Percentiles rank a stretch among this genome's conserved stretches.
Conservation (phyloP, 768 basidiomycete genomes). For the Exidia glandulosa region DNA sequence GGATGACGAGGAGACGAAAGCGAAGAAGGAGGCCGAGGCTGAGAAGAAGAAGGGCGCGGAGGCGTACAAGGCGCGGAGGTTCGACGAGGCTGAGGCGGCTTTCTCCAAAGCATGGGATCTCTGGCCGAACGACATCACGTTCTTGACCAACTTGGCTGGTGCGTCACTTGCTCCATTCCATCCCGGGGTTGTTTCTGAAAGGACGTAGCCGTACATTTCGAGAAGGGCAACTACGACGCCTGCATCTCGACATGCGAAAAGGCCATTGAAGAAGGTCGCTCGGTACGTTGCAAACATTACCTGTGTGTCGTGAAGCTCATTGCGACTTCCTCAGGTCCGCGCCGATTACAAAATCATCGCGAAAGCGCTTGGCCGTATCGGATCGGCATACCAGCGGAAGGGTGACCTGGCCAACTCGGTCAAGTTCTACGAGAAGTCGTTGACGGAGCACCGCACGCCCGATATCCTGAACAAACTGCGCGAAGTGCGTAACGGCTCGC, state of each 20-base stretch:
- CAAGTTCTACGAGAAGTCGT: slow-evolving; percentile 87
- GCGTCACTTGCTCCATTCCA: slow-evolving; percentile 10
- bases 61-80: slow-evolving; percentile 79
- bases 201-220: slow-evolving; percentile 74
- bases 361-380: slow-evolving; percentile 86
- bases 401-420: slow-evolving; percentile 65
- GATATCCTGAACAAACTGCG: slow-evolving; percentile 86
- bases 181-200: slow-evolving; percentile 2
- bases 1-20: slow-evolving; percentile 57
- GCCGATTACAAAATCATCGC: slow-evolving; percentile 94
- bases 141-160: slow-evolving; percentile 86
- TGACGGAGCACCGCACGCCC: slow-evolving; percentile 94
- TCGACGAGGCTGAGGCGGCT: slow-evolving; percentile 60
- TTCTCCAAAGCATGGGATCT: slow-evolving; percentile 87
- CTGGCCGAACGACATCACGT: slow-evolving; percentile 89
- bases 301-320: background rate
- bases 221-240: slow-evolving; percentile 85
- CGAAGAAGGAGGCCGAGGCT: slow-evolving; percentile 67
- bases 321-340: slow-evolving; percentile 43
- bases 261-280: slow-evolving; percentile 91
- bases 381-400: slow-evolving; percentile 74
- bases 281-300: slow-evolving; percentile 30
- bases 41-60: slow-evolving; percentile 70
- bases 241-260: slow-evolving; percentile 87
- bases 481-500: slow-evolving; percentile 17